These are phyloP conservation scores for Venturia carpophila DNA, from an alignment of 2,329 filamentous ascomycete species.

Conservation along the genomic window DNA sequence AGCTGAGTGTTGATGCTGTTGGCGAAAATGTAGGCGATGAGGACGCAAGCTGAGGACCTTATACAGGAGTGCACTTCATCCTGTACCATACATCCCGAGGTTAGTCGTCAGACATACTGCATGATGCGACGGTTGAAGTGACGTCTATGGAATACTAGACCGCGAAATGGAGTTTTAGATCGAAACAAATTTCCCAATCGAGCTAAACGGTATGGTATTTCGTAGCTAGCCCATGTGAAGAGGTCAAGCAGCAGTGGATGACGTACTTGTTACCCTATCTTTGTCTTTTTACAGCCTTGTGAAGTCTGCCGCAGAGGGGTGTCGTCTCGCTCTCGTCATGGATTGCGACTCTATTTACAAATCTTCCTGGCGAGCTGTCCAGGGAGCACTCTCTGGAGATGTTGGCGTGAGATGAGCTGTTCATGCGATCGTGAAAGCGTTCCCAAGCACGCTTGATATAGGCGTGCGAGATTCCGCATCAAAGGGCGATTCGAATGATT, in stretches of 20 bases:
- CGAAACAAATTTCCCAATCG: background rate
- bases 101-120: background rate
- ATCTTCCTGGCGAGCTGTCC: background rate
- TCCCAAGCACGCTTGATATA: too few species aligned
- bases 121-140: background rate
- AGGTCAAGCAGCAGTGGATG: background rate
- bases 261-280: background rate
- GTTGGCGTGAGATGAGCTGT: too few species aligned
- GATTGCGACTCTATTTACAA: background rate
- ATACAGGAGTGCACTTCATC: background rate
- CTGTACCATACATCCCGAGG: background rate
- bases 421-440: too few species aligned
- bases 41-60: background rate
- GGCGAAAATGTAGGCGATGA: background rate
- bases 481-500: too few species aligned
- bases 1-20: background rate
- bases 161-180: background rate
- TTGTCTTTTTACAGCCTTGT: background rate
- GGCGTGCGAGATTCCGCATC: too few species aligned
- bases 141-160: slow-evolving; percentile 6
- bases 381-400: too few species aligned
- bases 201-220: background rate
- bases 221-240: background rate
- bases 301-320: background rate
- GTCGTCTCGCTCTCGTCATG: background rate